Evolutionary conservation across 108 stramenopile species (phyloP).

Genomic region (Discostella stelligeroides): DNA sequence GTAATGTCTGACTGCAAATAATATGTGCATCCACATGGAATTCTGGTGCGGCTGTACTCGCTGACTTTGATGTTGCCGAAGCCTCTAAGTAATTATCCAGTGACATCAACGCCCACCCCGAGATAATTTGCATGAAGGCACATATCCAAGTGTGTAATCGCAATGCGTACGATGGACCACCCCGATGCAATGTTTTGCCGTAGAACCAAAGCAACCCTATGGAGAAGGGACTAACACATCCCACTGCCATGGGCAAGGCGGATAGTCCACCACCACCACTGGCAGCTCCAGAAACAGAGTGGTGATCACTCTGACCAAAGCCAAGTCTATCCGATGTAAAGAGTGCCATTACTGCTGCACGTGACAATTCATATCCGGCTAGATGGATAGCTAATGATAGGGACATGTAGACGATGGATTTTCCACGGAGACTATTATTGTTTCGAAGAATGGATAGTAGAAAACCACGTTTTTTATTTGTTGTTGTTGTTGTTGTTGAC

Average conservation of each 20-base stretch:
- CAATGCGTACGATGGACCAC: conserved; percentile 73
- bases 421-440: no score
- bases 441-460: conserved; percentile 4
- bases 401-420: conserved; percentile 26
- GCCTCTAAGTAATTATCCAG: conserved; percentile 13
- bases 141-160: conserved; percentile 56
- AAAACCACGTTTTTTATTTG: not conserved
- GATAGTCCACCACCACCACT: conserved; percentile 44
- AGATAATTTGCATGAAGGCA: conserved; percentile 27
- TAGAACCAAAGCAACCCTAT: conserved; percentile 68
- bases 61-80: not conserved
- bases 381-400: conserved; percentile 78
- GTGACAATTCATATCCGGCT: conserved; percentile 82
- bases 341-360: conserved; percentile 69
- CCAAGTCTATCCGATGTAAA: conserved; percentile 79
- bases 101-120: conserved; percentile 24
- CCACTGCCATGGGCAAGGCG: conserved; percentile 84
- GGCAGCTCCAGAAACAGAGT: not conserved
- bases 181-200: conserved; percentile 53
- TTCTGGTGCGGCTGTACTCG: not conserved
- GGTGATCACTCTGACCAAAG: conserved; percentile 38
- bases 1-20: conserved; percentile 15
- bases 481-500: not conserved
- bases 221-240: conserved; percentile 71
- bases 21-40: conserved; percentile 9